These are phyloP conservation scores for Alternaria sp. DNA, from an alignment of 2,329 filamentous ascomycete species.

Conservation along the genomic window DNA sequence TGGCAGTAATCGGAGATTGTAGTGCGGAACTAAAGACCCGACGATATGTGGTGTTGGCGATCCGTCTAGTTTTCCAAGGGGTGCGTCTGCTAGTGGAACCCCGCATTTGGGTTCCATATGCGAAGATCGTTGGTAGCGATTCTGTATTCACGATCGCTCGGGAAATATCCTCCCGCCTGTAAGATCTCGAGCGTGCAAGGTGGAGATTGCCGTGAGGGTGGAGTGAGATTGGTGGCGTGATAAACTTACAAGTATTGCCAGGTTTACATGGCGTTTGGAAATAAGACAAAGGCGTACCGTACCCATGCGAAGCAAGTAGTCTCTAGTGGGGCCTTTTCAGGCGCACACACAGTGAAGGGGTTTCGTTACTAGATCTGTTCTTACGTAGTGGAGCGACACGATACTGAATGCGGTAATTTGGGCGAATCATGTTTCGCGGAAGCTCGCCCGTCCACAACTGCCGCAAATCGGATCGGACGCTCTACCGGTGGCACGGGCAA, in stretches of 20 bases:
- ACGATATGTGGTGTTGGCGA: slow-evolving; percentile 4
- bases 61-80: not conserved
- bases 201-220: slow-evolving; percentile 4
- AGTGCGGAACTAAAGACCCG: slow-evolving; percentile 3
- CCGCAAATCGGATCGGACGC: slow-evolving; percentile 8
- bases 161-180: slow-evolving; percentile 3
- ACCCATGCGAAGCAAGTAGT: not conserved
- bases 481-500: slow-evolving; percentile 11
- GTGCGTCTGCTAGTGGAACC: slow-evolving; percentile 1
- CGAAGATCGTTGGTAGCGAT: slow-evolving; percentile 10
- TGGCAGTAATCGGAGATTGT: not conserved
- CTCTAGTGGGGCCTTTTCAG: not conserved
- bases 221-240: slow-evolving; percentile 3
- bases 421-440: slow-evolving; percentile 9
- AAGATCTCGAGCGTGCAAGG: not conserved
- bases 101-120: slow-evolving; percentile 8
- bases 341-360: not conserved
- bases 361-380: not conserved
- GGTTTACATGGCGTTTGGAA: slow-evolving; percentile 3
- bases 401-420: slow-evolving; percentile 9
- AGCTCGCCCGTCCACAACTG: not conserved
- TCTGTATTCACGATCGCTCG: slow-evolving; percentile 3
- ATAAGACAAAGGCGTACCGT: not conserved
- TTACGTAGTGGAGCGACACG: not conserved
- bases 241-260: not conserved